Evolutionary conservation across 495 filamentous ascomycete genomes (phyloP).

Genomic region (Neurospora discreta): DNA sequence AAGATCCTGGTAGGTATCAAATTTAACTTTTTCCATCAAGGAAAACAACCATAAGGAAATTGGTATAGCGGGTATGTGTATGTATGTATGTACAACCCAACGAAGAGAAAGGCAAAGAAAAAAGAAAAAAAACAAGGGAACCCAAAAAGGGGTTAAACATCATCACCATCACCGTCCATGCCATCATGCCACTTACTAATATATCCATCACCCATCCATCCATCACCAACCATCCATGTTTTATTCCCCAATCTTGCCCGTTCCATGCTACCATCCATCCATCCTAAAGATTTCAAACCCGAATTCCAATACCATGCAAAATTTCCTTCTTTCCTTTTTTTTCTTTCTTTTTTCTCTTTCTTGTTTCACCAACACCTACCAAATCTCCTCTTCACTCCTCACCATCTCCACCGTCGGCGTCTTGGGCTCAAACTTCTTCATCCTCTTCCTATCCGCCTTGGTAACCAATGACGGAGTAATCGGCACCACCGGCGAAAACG

Average conservation of each 20-base stretch:
- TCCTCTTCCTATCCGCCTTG: constrained; percentile 59
- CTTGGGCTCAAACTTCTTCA: constrained; percentile 48
- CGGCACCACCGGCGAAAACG: constrained; percentile 76
- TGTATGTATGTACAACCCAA: not conserved
- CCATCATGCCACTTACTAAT: no score
- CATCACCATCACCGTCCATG: not conserved
- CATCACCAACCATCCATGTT: no score
- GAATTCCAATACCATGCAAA: no score
- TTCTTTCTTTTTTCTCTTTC: no score
- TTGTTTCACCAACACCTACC: constrained; percentile 18
- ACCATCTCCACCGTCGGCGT: constrained; percentile 45
- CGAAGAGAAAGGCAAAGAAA: not conserved
- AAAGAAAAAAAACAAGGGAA: not conserved
- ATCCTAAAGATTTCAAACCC: no score
- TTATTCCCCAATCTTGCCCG: no score
- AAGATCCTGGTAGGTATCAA: not conserved
- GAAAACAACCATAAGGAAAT: not conserved
- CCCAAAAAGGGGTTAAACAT: not conserved
- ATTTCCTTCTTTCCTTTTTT: no score
- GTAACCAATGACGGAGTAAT: constrained; percentile 74
- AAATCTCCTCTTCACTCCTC: constrained; percentile 40
- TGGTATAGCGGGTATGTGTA: not conserved
- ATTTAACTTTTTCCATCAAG: not conserved
- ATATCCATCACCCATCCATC: no score
- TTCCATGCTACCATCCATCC: no score